phyloP scores from a whole-genome alignment of 768 basidiomycete genomes.

The Mycena maculata region DNA sequence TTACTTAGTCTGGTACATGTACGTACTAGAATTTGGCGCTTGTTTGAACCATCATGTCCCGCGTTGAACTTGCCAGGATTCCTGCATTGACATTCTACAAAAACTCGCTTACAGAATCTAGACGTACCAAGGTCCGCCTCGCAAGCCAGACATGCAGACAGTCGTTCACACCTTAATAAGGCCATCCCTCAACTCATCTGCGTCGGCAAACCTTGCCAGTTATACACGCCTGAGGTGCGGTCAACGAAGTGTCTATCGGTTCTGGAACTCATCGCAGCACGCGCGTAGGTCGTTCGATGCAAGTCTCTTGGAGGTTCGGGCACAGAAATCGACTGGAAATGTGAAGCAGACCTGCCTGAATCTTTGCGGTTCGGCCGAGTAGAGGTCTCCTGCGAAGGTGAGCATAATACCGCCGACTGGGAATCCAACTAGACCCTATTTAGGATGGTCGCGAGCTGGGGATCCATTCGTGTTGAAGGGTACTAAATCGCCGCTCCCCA shows the following conservation, averaged over 20 bases:
- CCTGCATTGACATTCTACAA: constrained; percentile 84
- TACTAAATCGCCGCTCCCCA: constrained; percentile 35
- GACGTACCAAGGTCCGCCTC: constrained; percentile 74
- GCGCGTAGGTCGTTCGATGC: constrained; percentile 75
- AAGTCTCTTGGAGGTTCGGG: constrained; percentile 81
- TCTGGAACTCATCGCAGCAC: neutral
- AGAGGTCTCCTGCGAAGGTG: constrained; percentile 82
- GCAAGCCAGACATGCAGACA: no score
- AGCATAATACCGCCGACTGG: neutral
- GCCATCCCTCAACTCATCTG: no score
- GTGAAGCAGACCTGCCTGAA: constrained; percentile 90
- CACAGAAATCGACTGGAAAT: constrained; percentile 93
- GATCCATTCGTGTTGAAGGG: constrained; percentile 91
- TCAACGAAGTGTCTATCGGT: neutral
- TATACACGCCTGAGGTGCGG: constrained; percentile 76
- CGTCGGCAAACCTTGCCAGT: constrained; percentile 78
- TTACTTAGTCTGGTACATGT: no score
- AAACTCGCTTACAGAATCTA: constrained; percentile 68
- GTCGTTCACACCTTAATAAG: no score
- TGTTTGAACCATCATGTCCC: constrained; percentile 61
- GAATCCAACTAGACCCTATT: neutral
- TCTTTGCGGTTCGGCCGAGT: constrained; percentile 86
- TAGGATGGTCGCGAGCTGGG: constrained; percentile 83
- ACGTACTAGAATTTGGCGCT: neutral
- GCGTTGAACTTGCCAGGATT: constrained; percentile 78